These are phyloP conservation scores for Saturnispora sanitii DNA, from an alignment of 805 yeast genomes.

Conservation along the genomic window DNA sequence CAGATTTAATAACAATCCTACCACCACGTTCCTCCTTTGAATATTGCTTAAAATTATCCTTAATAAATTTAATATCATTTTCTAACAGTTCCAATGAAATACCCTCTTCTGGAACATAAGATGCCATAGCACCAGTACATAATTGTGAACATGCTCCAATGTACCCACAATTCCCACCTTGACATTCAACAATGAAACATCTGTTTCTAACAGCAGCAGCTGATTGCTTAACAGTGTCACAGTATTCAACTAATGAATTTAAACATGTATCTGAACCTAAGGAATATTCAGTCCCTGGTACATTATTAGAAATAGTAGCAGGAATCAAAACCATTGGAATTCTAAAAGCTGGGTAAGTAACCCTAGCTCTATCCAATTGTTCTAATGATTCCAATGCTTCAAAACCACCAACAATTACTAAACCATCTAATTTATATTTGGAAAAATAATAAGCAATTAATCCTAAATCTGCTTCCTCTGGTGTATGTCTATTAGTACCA, in stretches of 20 bases:
- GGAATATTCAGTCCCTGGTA: slow-evolving; percentile 75
- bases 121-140: slow-evolving; percentile 63
- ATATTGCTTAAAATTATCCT: slow-evolving; percentile 48
- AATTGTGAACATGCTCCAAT: slow-evolving; percentile 62
- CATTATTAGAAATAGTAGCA: slow-evolving; percentile 72
- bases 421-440: slow-evolving; percentile 58
- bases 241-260: slow-evolving; percentile 58
- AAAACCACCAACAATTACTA: slow-evolving; percentile 71
- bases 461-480: slow-evolving; percentile 57
- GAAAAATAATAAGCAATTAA: slow-evolving; percentile 63
- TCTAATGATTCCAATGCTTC: slow-evolving; percentile 68
- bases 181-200: slow-evolving; percentile 73
- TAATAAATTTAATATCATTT: slow-evolving; percentile 53
- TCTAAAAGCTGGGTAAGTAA: slow-evolving; percentile 57
- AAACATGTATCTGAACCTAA: slow-evolving; percentile 69
- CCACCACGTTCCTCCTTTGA: slow-evolving; percentile 62
- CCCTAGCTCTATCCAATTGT: slow-evolving; percentile 52
- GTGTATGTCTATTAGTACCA: slow-evolving; percentile 69
- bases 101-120: slow-evolving; percentile 69
- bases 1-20: slow-evolving; percentile 57
- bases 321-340: slow-evolving; percentile 75
- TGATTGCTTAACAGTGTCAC: slow-evolving; percentile 71
- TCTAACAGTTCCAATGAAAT: slow-evolving; percentile 50
- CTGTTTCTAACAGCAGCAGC: slow-evolving; percentile 73
- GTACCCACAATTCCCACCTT: slow-evolving; percentile 79